Conservation (phyloP, 2,329 filamentous ascomycete genomes). For the Sphaerulina vaccinii region DNA sequence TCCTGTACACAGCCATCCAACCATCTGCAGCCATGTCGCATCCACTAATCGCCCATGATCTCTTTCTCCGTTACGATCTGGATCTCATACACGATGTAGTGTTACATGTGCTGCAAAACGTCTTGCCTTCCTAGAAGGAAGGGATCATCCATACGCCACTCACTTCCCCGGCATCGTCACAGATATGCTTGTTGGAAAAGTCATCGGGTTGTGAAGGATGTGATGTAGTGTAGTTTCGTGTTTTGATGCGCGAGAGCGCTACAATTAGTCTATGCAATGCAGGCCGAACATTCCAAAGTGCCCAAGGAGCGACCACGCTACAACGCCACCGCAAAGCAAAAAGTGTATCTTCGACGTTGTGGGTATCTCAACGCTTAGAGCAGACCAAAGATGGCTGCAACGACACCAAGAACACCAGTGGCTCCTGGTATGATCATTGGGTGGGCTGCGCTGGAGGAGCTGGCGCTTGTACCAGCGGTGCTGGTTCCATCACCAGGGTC, state of each 20-base stretch:
- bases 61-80: slow-evolving; percentile 9
- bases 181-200: slow-evolving; percentile 21
- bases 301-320: slow-evolving; percentile 21
- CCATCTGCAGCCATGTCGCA: slow-evolving; percentile 15
- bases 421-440: slow-evolving; percentile 44
- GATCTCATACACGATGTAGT: background rate
- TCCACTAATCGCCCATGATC: slow-evolving; percentile 3
- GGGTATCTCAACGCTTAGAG: slow-evolving; percentile 38
- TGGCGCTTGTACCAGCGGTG: slow-evolving; percentile 31
- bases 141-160: slow-evolving; percentile 11
- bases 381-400: slow-evolving; percentile 49
- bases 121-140: slow-evolving; percentile 8
- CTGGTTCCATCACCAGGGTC: slow-evolving; percentile 38
- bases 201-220: slow-evolving; percentile 24
- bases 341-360: slow-evolving; percentile 21
- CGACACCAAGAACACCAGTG: slow-evolving; percentile 47
- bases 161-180: slow-evolving; percentile 16
- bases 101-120: slow-evolving; percentile 1
- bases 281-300: slow-evolving; percentile 26
- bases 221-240: slow-evolving; percentile 19
- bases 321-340: slow-evolving; percentile 25
- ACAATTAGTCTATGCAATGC: slow-evolving; percentile 40
- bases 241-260: slow-evolving; percentile 27
- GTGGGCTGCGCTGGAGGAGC: slow-evolving; percentile 41
- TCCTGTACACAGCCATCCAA: slow-evolving; percentile 13